Conservation (phyloP, 306 rosid species). For the Lablab purpureus region DNA sequence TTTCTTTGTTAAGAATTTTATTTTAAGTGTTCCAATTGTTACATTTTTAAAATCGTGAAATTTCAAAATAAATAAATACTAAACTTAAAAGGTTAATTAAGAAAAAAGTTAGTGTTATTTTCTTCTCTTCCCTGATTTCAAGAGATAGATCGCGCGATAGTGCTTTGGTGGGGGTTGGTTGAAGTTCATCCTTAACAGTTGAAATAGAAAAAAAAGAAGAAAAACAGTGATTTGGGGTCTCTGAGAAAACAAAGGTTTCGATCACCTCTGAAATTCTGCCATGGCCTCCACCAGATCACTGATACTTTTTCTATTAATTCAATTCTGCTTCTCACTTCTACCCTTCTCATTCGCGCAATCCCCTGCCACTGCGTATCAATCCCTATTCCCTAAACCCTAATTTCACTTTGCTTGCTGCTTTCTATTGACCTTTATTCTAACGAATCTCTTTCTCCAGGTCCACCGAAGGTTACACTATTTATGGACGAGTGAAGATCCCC, state of each 20-base stretch:
- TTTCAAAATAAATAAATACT: too few relatives aligned
- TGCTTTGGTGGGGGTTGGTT: not conserved
- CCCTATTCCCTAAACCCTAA: slow-evolving; percentile 34
- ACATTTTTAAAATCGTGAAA: too few relatives aligned
- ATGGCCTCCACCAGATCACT: slow-evolving; percentile 56
- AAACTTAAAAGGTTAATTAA: too few relatives aligned
- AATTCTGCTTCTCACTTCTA: slow-evolving; percentile 56
- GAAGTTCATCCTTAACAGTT: not conserved
- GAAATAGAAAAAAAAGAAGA: not conserved
- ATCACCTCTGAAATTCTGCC: slow-evolving; percentile 32
- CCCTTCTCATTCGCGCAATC: slow-evolving; percentile 68
- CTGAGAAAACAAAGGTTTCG: slow-evolving; percentile 47
- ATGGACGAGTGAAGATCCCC: slow-evolving; percentile 89
- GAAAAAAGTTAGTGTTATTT: too few relatives aligned
- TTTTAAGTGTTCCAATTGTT: too few relatives aligned
- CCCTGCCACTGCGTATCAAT: slow-evolving; percentile 66
- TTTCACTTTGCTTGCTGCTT: slow-evolving; percentile 7
- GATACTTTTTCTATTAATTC: slow-evolving; percentile 54
- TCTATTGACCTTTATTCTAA: slow-evolving; percentile 14
- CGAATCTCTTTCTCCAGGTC: slow-evolving; percentile 53
- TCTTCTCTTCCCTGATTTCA: not conserved
- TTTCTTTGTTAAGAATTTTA: too few relatives aligned
- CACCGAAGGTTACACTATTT: slow-evolving; percentile 79
- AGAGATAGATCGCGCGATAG: not conserved
- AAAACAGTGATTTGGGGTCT: not conserved